Evolutionary conservation across 208 protist genomes (phyloP), one percentile per base, ranked within the genome.

Genomic region (Vickermania spadyakhi): DNA sequence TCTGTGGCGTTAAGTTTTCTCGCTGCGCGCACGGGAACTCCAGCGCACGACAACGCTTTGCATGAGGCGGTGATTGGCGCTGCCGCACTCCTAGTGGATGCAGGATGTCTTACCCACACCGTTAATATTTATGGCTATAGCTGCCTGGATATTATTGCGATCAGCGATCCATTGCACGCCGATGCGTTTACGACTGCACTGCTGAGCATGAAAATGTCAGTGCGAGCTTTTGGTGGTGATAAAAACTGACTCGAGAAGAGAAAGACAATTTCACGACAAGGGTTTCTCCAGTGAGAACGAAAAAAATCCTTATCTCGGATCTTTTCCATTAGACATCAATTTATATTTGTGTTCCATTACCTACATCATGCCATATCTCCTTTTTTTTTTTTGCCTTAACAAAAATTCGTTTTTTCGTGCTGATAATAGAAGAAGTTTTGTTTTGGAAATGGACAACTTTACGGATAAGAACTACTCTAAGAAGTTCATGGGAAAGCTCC

Each of bases 401-500:
- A 56, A 28, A 11, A 56, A 56, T 28, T 56, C 52, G 7, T 56
- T 56, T 22, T 56, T 50, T 49, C 52, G 42, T 53, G 22, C 49
- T 0, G 28, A 4, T 28, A n/a, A 7, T 50, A 29, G 25, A 56
- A 56, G n/a, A 5, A 28, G 5, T 18, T 65, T 22, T 64, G 7
- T 57, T 28, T 5, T 66, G 28, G 7, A 28, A 21, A 73, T 81
- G 52, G 51, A 79, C 31, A 81, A 84, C 60, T 91, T 78, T 72
- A 70, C 89, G 54, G 81, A 92, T 63, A 65, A 72, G 1, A 77
- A 92, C 57, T 92, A 79, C 72, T 87, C 81, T 27, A 69, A 67
- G 54, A 75, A 91, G 54, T 95, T 95, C 62, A 79, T 93, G 78
- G 69, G 51, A 7, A 82, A 71, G 55, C 75, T 95, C 63, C 89